A percentile compares a stretch with the other conserved stretches of the same genome.
Conservation (phyloP, 768 basidiomycete species). For the Boletus eberwhitei region DNA sequence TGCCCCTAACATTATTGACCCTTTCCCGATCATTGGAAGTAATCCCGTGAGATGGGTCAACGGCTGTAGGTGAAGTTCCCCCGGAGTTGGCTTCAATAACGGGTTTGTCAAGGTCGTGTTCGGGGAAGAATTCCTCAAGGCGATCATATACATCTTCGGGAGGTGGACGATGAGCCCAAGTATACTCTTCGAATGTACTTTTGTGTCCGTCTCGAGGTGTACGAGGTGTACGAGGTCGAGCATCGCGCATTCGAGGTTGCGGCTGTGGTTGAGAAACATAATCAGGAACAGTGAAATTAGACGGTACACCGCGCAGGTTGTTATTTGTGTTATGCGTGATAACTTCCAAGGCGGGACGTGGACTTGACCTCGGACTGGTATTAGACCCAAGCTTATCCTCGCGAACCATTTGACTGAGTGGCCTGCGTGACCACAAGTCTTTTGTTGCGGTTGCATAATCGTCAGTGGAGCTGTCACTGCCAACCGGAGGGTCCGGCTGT, state of each 20-base stretch:
- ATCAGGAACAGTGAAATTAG: conserved; percentile 21
- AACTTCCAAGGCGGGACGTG: conserved; percentile 32
- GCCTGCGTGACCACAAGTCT: conserved; percentile 32
- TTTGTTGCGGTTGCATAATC: conserved; percentile 30
- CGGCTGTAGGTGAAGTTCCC: conserved; percentile 70
- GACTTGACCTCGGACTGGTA: conserved; percentile 16
- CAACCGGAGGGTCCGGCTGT: conserved; percentile 16
- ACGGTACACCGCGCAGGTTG: conserved; percentile 12
- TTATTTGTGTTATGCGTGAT: conserved; percentile 21
- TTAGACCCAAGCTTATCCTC: conserved; percentile 16
- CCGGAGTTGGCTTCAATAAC: conserved; percentile 85
- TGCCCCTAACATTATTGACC: conserved; percentile 52
- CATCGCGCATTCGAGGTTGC: conserved; percentile 15
- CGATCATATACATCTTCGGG: conserved; percentile 92
- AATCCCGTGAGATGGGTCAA: conserved; percentile 47
- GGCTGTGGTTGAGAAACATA: conserved; percentile 13
- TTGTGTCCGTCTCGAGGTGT: conserved; percentile 20
- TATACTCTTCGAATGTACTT: conserved; percentile 63
- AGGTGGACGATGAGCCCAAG: conserved; percentile 88
- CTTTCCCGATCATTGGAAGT: conserved; percentile 34
- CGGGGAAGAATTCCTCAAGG: conserved; percentile 93
- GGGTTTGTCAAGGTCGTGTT: conserved; percentile 93
- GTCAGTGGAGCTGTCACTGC: conserved; percentile 23
- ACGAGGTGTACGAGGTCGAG: conserved; percentile 26
- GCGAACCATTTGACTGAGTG: conserved; percentile 27